Base-by-base conservation (phyloP, 305 asterid species). In the Fraxinus latifolia region DNA sequence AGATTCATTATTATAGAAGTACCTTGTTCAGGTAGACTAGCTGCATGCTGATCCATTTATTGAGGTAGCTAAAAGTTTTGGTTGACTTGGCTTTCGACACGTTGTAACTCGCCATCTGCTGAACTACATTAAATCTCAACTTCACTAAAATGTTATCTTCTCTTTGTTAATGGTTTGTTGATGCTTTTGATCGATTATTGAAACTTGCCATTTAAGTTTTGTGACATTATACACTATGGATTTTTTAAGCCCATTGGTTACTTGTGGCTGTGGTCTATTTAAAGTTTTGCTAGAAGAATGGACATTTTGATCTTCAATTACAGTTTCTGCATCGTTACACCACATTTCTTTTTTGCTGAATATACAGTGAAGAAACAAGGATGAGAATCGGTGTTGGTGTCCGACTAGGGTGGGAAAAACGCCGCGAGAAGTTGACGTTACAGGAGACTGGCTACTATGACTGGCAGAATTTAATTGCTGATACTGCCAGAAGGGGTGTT, bases 381-480 rank as follows among this genome's bases (percentile, higher is more conserved):
- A 32, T 86, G 27, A 94, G 90, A 86, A 96, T 96, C 39, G 97
- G 94, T 55, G 89, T 81, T 50, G 94, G 96, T 12, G 98, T 96
- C 36, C 91, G 97, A 50, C 87, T 90, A 0, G 96, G 94, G 71
- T 94, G 98, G 98, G 94, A 92, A 85, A 96, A 80, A 80, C 97
- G 98, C 17, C 96, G 96, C 36, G 86, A 88, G 89, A 90, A 76
- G 82, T 78, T 91, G 85, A 83, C 32, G 90, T 76, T 94, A 86
- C 98, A 94, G 89, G 97, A 94, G 79, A 90, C 91, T 65, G 93
- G 99, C 86, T 88, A 72, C 84, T 81, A 82, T 31, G 96, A 93
- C 77, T 94, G 97, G 98, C 93, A 90, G 83, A 87, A 93, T 84
- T 87, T 96, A 74, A 85, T 96, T 84, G 97, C 97, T 44, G 85